A percentile compares a stretch with the other conserved stretches of the same genome.
These are phyloP conservation scores for Cladosporium sp. DNA, from an alignment of 2,329 filamentous ascomycete genomes.

Conservation along the genomic window DNA sequence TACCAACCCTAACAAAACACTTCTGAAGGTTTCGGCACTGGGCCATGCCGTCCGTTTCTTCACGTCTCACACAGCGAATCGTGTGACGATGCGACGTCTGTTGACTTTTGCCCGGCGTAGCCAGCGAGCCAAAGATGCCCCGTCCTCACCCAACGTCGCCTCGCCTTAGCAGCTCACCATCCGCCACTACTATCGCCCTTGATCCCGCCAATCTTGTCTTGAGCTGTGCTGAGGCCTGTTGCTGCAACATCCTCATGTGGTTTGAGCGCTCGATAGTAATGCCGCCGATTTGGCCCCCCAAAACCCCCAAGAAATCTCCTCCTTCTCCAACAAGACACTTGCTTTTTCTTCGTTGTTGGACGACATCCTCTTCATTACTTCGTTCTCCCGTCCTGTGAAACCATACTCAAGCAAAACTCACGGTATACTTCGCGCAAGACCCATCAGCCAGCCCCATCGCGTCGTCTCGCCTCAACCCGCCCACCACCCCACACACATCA, in stretches of 20 bases:
- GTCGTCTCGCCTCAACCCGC: neutral
- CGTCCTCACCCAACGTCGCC: neutral
- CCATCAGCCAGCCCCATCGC: neutral
- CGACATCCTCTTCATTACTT: too few relatives aligned
- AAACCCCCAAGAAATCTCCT: too few relatives aligned
- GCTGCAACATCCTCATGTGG: conserved; percentile 4
- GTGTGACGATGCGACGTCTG: neutral
- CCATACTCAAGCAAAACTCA: too few relatives aligned
- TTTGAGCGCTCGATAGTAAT: neutral
- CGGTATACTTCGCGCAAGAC: too few relatives aligned
- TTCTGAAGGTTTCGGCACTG: neutral
- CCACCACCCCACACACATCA: conserved; percentile 1
- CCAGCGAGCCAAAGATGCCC: neutral
- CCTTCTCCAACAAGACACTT: too few relatives aligned
- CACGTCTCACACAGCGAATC: conserved; percentile 1
- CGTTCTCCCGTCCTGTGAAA: too few relatives aligned
- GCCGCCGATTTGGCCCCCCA: too few relatives aligned
- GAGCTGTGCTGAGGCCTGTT: neutral
- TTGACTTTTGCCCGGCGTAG: neutral
- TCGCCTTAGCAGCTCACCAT: conserved; percentile 8
- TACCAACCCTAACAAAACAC: too few relatives aligned
- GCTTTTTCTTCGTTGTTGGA: too few relatives aligned
- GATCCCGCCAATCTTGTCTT: neutral
- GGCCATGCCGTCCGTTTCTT: conserved; percentile 2
- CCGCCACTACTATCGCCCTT: neutral